Evolutionary conservation across 768 basidiomycete species (phyloP).

Genomic region (Crepidotus variabilis): DNA sequence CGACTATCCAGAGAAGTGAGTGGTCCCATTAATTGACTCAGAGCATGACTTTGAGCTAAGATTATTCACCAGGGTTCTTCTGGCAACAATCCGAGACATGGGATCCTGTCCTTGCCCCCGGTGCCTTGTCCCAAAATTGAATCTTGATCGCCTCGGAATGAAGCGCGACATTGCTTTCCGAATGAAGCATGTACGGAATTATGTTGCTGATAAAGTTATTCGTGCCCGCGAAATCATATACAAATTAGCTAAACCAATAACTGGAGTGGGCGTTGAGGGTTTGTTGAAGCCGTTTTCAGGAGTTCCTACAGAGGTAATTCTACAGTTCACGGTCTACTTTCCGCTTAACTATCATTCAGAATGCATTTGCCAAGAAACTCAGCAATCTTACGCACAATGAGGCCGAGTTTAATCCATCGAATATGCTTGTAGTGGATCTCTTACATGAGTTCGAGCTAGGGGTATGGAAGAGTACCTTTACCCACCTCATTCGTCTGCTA

Average conservation of each 20-base stretch:
- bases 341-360: too few species aligned
- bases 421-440: slow-evolving; percentile 28
- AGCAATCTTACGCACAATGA: too few species aligned
- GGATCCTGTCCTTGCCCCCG: slow-evolving; percentile 34
- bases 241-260: slow-evolving; percentile 1
- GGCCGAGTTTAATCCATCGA: slow-evolving; percentile 1
- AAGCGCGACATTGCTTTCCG: slow-evolving; percentile 14
- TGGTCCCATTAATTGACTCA: not conserved
- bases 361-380: too few species aligned
- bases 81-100: slow-evolving; percentile 31
- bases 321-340: too few species aligned
- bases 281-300: slow-evolving; percentile 11
- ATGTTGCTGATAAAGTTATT: not conserved
- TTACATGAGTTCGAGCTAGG: slow-evolving; percentile 38
- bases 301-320: not conserved
- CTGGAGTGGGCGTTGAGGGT: slow-evolving; percentile 9
- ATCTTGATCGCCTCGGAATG: slow-evolving; percentile 27
- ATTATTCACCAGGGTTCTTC: slow-evolving; percentile 25
- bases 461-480: slow-evolving; percentile 34
- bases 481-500: slow-evolving; percentile 30
- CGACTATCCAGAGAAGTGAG: slow-evolving; percentile 40
- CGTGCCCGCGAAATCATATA: slow-evolving; percentile 7
- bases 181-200: slow-evolving; percentile 3
- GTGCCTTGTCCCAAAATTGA: slow-evolving; percentile 25
- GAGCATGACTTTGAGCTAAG: slow-evolving; percentile 5